phyloP scores from a whole-genome alignment of 371 early-diverging fungal species.

The Mortierella sp. region DNA sequence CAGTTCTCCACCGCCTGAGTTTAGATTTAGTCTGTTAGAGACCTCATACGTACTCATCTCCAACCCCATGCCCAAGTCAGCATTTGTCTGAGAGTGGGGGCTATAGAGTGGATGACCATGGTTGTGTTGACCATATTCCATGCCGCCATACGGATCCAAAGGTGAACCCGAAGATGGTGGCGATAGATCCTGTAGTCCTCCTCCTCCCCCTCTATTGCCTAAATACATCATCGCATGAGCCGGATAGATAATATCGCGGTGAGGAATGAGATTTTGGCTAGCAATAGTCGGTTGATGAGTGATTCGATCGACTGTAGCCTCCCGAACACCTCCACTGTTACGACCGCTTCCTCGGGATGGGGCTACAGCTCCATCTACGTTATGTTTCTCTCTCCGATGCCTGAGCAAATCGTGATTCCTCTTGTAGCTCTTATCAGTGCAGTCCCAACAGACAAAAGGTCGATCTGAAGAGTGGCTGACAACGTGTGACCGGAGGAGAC shows the following conservation, averaged over 20 bases:
- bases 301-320: slow-evolving; percentile 3
- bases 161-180: slow-evolving; percentile 17
- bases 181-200: slow-evolving; percentile 9
- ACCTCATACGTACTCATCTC: background rate
- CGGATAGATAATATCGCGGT: slow-evolving; percentile 17
- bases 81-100: background rate
- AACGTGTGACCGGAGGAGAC: slow-evolving; percentile 49
- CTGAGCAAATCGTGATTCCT: slow-evolving; percentile 52
- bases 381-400: slow-evolving; percentile 52
- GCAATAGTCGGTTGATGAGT: slow-evolving; percentile 14
- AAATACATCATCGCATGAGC: slow-evolving; percentile 18
- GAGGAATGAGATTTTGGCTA: slow-evolving; percentile 15
- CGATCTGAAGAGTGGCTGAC: slow-evolving; percentile 45
- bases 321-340: background rate
- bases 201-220: slow-evolving; percentile 1
- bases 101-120: slow-evolving; percentile 4
- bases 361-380: slow-evolving; percentile 19
- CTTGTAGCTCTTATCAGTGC: slow-evolving; percentile 50
- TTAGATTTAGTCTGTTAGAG: background rate
- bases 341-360: slow-evolving; percentile 37
- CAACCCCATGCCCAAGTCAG: slow-evolving; percentile 7
- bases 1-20: slow-evolving; percentile 2
- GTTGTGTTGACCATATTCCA: slow-evolving; percentile 12
- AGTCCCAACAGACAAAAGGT: slow-evolving; percentile 47
- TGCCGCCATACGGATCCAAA: slow-evolving; percentile 9